A percentile compares a stretch with the other conserved stretches of the same genome.
These are phyloP conservation scores for Chimonanthus praecox DNA, from an alignment of 164 flowering plant genomes.

Conservation along the genomic window DNA sequence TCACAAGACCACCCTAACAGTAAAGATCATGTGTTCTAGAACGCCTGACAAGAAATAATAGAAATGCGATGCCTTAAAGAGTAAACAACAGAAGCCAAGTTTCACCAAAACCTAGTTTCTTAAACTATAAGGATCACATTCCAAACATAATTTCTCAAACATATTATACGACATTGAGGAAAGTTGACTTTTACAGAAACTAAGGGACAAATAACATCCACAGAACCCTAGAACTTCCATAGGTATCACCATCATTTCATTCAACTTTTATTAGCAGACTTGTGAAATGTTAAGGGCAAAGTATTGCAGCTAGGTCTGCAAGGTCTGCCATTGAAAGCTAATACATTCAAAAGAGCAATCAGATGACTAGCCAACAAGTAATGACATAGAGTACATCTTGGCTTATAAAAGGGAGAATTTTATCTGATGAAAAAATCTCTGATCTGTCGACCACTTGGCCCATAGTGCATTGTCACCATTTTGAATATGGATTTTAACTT, in stretches of 20 bases:
- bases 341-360: no score
- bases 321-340: no score
- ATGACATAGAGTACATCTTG: no score
- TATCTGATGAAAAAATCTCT: no score
- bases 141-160: neutral
- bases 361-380: no score
- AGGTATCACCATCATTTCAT: neutral
- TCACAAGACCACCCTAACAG: neutral
- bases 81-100: neutral
- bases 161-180: neutral
- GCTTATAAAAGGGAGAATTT: no score
- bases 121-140: neutral
- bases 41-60: neutral
- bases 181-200: neutral
- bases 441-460: no score
- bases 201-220: neutral
- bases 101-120: neutral
- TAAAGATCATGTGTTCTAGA: neutral
- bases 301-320: no score
- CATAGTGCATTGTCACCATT: no score
- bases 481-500: no score
- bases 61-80: neutral
- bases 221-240: neutral
- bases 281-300: neutral
- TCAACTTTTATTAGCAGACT: neutral